Base-by-base conservation (phyloP, 2,329 filamentous ascomycete species). In the Pseudocercospora eumusae region DNA sequence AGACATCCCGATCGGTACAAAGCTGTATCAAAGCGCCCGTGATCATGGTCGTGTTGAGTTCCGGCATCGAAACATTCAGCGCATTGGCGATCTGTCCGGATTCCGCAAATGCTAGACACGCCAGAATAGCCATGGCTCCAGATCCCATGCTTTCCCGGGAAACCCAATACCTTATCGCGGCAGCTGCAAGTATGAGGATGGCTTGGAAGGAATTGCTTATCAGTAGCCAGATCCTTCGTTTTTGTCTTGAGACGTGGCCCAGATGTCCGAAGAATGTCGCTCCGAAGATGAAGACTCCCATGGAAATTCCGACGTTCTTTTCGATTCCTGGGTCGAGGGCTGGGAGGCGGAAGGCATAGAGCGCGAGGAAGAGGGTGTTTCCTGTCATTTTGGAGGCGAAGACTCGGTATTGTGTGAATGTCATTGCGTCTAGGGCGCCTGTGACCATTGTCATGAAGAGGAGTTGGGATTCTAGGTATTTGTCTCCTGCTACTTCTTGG, bases 351-450 rank as follows among this genome's bases (percentile, higher is more conserved):
- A 68, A 58, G 36, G 64, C 67, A 49, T 68, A 66, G 9, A 68
- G 62, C 10, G 67, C 67, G 20, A 69, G 62, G 56, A 69, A 69
- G 13, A 69, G 55, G 0, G 67, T 83, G 1, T 82, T 79, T 25
- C 71, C 70, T 1, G 71, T 73, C 21, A 70, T 68, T 57, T 73
- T 73, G 4, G 68, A 70, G 10, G 69, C 66, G 53, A 72, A 73
- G 31, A 72, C 66, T 45, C 61, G 61, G 60, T 71, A 72, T 42
- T 64, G 68, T 15, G 65, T 67, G 65, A 66, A 72, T n/a, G 71
- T 73, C 62, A 70, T 69, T 20, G 68, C 66, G 47, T 73, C 71
- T 15, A 72, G 66, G 11, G 66, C 60, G 23, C 70, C 71, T 6
- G 71, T 72, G 1, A 65, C 65, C n/a, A 72, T 56, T 6, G 68